Evolutionary conservation across 2,329 filamentous ascomycete species (phyloP), one percentile per base, ranked within the genome.

Genomic region (Knoxdaviesia proteae): DNA sequence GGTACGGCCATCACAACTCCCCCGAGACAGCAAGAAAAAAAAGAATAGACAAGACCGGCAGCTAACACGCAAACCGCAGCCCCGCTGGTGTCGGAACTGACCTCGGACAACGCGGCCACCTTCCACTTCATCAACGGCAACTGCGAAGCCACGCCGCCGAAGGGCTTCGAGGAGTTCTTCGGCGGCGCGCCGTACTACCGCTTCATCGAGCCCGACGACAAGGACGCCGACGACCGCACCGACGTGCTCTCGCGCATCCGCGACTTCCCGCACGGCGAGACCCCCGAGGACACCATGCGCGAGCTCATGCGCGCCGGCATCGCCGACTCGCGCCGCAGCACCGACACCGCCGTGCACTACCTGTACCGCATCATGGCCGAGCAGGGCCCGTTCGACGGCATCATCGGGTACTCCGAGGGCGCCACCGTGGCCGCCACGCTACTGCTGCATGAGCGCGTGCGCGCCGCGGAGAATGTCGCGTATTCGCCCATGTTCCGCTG

Each of bases 401-500:
- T 77, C 39, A 61, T 77, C 11, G 72, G 72, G 1, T 77, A 75
- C 49, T 74, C 70, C 0, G 71, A 77, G 51, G 72, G 72, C 3
- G 70, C 72, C 1, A 67, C 66, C 0, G 61, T 70, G 9, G 72
- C 71, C 0, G 64, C 65, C 0, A 70, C 65, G 0, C 51, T 70
- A 6, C 56, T 74, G 6, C 54, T 74, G 4, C 64, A 71, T 41
- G 68, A 73, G 49, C 56, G 62, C 43, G 55, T 59, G 4, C 56
- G 61, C 7, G 51, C 45, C 7, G 51, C 54, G 38, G 48, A 55
- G 37, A 20, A 20, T 20, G 43, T 54, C 9, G 56, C 54, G 7
- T 49, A n/a, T 40, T 5, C 54, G 40, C 56, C 58, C 20, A 59
- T 62, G 53, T 57, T 62, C 53, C 61, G 67, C 53, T 67, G 60